Evolutionary conservation across 345 rosid genomes (phyloP), one percentile per base, ranked within the genome.

Genomic region (Anastatica hierochuntica): DNA sequence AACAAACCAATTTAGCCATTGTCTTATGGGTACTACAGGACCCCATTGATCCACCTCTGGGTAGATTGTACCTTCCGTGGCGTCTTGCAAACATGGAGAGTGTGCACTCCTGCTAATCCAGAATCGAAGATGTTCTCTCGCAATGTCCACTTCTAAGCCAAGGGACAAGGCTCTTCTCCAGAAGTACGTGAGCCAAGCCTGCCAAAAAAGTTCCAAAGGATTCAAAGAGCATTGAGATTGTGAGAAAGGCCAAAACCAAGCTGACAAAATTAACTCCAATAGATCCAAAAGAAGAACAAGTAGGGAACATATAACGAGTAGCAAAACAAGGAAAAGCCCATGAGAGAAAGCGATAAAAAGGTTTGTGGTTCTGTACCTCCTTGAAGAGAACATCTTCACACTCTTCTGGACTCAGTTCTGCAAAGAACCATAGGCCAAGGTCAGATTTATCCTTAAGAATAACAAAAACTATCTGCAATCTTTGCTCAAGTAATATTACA

Each of bases 141-240:
- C 95, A 37, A 78, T 74, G 33, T 83, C 80, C 53, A 64, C 85
- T 68, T 94, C 95, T 49, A 88, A 78, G 42, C 84, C 84, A 55
- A 81, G 88, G 37, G 72, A 72, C 65, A 77, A 68, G 48, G 94
- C 95, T 73, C 99, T 83, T 79, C 90, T 77, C 99, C 99, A 94
- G 64, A 85, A 88, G 66, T 94, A 94, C 30, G 99, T 85, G 44
- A 94, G 83, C 99, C 99, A 94, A 49, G 99, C 97, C 99, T 94
- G 73, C 30, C 18, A 43, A 42, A n/a, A n/a, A n/a, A n/a, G n/a
- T n/a, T n/a, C n/a, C n/a, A n/a, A n/a, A n/a, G n/a, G n/a, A n/a
- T n/a, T n/a, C n/a, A n/a, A n/a, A n/a, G n/a, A n/a, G n/a, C n/a
- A n/a, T n/a, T n/a, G n/a, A n/a, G n/a, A n/a, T n/a, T n/a, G n/a